Evolutionary conservation across 371 early-diverging fungal genomes (phyloP).

Genomic region (Lichtheimia ornata): DNA sequence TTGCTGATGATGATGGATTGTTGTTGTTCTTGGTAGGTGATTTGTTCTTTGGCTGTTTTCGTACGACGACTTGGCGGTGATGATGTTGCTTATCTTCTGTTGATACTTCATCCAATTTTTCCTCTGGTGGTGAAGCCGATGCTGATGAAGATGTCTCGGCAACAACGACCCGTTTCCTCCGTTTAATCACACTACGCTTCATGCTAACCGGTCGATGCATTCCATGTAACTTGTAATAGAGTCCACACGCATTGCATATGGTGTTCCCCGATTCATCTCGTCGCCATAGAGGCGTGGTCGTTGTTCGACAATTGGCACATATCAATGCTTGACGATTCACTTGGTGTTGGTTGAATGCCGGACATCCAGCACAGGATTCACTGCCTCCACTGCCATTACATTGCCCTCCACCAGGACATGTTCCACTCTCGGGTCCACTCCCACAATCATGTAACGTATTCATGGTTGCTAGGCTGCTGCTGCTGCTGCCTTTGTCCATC

Average conservation of each 20-base stretch:
- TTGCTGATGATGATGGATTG: background rate
- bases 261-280: slow-evolving; percentile 75
- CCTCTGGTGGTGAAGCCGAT: background rate
- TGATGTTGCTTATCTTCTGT: background rate
- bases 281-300: slow-evolving; percentile 90
- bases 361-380: slow-evolving; percentile 76
- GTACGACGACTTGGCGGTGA: background rate
- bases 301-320: slow-evolving; percentile 83
- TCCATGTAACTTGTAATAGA: slow-evolving; percentile 84
- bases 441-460: slow-evolving; percentile 2
- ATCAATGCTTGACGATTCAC: slow-evolving; percentile 49
- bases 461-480: background rate
- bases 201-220: slow-evolving; percentile 77
- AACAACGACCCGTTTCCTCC: slow-evolving; percentile 66
- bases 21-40: background rate
- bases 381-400: slow-evolving; percentile 82
- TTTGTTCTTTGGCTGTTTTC: background rate
- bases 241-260: slow-evolving; percentile 88
- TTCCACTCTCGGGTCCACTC: slow-evolving; percentile 33
- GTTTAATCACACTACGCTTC: slow-evolving; percentile 83
- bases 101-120: background rate
- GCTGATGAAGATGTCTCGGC: slow-evolving; percentile 5
- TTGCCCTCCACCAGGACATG: slow-evolving; percentile 80
- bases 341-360: slow-evolving; percentile 76
- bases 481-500: background rate